A percentile compares a stretch with the other conserved stretches of the same genome.
These are phyloP conservation scores for Trichoderma sp. DNA, from an alignment of 2,329 filamentous ascomycete species.

Conservation along the genomic window DNA sequence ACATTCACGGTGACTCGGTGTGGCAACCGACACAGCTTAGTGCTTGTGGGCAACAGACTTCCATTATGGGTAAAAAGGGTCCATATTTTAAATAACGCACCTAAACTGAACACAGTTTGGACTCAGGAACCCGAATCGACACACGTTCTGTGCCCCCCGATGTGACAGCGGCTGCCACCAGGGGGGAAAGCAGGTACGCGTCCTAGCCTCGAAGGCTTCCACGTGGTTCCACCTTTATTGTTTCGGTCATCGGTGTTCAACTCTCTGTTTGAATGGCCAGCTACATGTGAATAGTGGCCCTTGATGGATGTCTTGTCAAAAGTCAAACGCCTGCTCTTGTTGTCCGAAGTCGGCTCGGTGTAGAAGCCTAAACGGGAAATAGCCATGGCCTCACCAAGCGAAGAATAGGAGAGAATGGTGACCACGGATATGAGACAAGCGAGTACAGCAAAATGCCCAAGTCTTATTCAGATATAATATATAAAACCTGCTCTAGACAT, in stretches of 20 bases:
- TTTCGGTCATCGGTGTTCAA: neutral
- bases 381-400: too few relatives aligned
- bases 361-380: neutral
- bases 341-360: neutral
- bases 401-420: neutral
- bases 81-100: slow-evolving; percentile 14
- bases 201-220: neutral
- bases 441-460: neutral
- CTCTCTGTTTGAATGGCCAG: neutral
- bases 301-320: slow-evolving; percentile 4
- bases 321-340: slow-evolving; percentile 10
- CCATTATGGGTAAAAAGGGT: slow-evolving; percentile 3
- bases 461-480: too few relatives aligned
- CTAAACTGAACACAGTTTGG: slow-evolving; percentile 17
- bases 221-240: slow-evolving; percentile 1
- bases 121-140: slow-evolving; percentile 3
- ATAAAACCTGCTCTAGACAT: neutral
- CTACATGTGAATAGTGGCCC: neutral
- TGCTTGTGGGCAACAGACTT: slow-evolving; percentile 7
- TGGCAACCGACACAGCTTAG: slow-evolving; percentile 10
- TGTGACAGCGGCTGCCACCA: slow-evolving; percentile 10
- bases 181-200: slow-evolving; percentile 16
- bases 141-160: neutral
- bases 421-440: neutral
- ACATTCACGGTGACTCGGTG: slow-evolving; percentile 12